Percentiles rank a stretch among this genome's conserved stretches.
phyloP scores from a whole-genome alignment of 2,329 filamentous ascomycete genomes.

The Claviceps arundinis region DNA sequence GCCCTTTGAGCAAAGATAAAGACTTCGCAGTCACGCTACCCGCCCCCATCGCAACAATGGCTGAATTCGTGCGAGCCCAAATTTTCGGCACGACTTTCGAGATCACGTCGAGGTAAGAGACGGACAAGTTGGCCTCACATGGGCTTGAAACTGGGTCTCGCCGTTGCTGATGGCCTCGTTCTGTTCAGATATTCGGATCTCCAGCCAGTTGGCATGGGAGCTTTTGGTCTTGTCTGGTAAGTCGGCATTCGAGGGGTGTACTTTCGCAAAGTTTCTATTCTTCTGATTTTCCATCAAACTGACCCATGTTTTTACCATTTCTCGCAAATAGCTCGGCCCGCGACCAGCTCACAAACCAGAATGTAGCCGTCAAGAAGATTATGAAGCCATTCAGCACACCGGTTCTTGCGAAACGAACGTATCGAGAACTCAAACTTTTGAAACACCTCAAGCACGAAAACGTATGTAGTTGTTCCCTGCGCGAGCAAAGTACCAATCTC shows the following conservation, averaged over 20 bases:
- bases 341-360: slow-evolving; percentile 93
- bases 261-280: neutral
- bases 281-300: neutral
- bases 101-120: slow-evolving; percentile 86
- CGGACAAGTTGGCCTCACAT: neutral
- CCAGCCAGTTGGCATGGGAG: slow-evolving; percentile 97
- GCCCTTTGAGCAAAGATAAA: too few relatives aligned
- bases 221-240: slow-evolving; percentile 96
- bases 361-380: slow-evolving; percentile 99
- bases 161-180: neutral
- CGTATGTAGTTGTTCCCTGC: slow-evolving; percentile 33
- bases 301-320: neutral
- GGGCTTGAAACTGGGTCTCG: neutral
- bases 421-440: slow-evolving; percentile 90
- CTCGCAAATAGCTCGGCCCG: slow-evolving; percentile 64
- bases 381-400: slow-evolving; percentile 99
- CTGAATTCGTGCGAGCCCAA: slow-evolving; percentile 97
- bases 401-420: slow-evolving; percentile 92
- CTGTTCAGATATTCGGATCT: slow-evolving; percentile 77
- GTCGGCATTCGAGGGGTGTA: slow-evolving; percentile 13
- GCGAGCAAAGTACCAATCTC: neutral
- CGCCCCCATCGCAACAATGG: slow-evolving; percentile 44
- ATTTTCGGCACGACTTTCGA: slow-evolving; percentile 99
- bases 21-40: too few relatives aligned
- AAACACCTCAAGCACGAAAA: slow-evolving; percentile 97